These are phyloP conservation scores for Tolypocladium pustulatum DNA, from an alignment of 2,329 filamentous ascomycete genomes.

Conservation along the genomic window DNA sequence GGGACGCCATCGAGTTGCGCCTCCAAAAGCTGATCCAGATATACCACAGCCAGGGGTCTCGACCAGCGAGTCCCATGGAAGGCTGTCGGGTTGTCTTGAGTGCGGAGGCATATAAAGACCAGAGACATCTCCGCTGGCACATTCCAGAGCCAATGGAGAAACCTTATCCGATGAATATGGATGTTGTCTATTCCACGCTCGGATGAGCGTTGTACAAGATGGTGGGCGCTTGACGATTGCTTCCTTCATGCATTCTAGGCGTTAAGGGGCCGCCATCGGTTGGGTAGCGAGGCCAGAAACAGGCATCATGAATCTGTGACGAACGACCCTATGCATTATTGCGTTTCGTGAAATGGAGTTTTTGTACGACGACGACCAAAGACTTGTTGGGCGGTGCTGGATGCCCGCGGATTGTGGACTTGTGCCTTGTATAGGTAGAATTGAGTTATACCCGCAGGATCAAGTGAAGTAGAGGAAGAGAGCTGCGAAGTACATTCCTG, in stretches of 20 bases:
- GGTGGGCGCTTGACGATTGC: neutral
- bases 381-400: neutral
- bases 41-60: conserved; percentile 17
- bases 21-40: conserved; percentile 23
- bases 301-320: neutral
- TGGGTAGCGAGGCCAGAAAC: neutral
- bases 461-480: neutral
- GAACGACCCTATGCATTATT: neutral
- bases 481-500: neutral
- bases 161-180: conserved; percentile 25
- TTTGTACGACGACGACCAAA: neutral
- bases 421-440: neutral
- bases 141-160: conserved; percentile 23
- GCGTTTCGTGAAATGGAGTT: neutral
- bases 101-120: conserved; percentile 15
- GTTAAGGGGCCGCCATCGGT: conserved; percentile 1
- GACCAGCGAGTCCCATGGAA: conserved; percentile 13
- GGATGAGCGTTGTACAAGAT: conserved; percentile 8
- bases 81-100: conserved; percentile 20
- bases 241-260: conserved; percentile 7
- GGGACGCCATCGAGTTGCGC: conserved; percentile 32
- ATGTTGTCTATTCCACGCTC: conserved; percentile 22
- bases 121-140: conserved; percentile 20
- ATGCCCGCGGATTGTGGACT: conserved; percentile 3
- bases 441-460: neutral